phyloP scores from a whole-genome alignment of 306 rosid species.

The Gynostemma pentaphyllum region DNA sequence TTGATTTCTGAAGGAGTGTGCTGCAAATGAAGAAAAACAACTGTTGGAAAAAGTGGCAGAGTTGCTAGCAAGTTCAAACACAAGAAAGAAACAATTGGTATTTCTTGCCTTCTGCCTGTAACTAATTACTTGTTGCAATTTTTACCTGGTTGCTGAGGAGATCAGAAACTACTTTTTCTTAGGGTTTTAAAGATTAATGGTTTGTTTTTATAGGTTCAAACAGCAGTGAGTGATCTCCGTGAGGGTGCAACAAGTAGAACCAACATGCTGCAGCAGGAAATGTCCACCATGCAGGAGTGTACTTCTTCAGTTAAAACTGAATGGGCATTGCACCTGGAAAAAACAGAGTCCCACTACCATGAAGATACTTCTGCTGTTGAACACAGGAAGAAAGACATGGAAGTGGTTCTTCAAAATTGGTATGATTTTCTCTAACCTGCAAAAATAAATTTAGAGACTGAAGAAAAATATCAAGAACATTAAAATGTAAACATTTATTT shows the following conservation, averaged over 20 bases:
- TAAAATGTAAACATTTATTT: too few species aligned
- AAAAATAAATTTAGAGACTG: too few species aligned
- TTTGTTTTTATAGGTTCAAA: slow-evolving; percentile 53
- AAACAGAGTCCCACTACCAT: slow-evolving; percentile 63
- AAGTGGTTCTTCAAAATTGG: slow-evolving; percentile 82
- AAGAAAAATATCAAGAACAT: too few species aligned
- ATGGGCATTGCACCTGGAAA: slow-evolving; percentile 83
- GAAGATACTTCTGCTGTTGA: slow-evolving; percentile 82
- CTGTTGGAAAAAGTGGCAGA: slow-evolving; percentile 86
- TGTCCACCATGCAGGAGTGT: slow-evolving; percentile 80
- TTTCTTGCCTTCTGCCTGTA: slow-evolving; percentile 7
- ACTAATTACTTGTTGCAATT: neutral
- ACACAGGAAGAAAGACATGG: slow-evolving; percentile 69
- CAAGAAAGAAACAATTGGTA: slow-evolving; percentile 93
- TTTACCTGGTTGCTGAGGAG: neutral
- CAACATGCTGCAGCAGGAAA: slow-evolving; percentile 60
- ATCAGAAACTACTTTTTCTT: neutral
- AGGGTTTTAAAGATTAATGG: neutral
- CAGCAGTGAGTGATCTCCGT: slow-evolving; percentile 77
- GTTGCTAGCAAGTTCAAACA: slow-evolving; percentile 78
- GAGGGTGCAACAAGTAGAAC: slow-evolving; percentile 86
- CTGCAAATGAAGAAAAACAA: slow-evolving; percentile 87
- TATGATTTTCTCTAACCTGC: slow-evolving; percentile 19
- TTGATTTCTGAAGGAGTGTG: slow-evolving; percentile 54
- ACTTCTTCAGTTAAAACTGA: slow-evolving; percentile 63